Conservation (phyloP, 1,139 yeast species). For the Eremothecium gossypii region DNA sequence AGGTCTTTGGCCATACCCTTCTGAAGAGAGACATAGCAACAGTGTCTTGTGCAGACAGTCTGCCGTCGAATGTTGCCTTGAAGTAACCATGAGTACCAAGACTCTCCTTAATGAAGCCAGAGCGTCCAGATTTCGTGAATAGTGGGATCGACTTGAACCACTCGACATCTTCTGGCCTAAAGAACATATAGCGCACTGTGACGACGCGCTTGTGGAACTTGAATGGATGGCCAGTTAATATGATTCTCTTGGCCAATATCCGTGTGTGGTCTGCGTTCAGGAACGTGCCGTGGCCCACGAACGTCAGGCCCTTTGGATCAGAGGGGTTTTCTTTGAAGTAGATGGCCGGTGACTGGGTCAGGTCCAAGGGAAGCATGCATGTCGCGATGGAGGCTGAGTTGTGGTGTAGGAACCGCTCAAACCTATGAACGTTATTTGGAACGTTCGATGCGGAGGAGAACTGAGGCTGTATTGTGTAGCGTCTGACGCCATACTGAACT, state of each 20-base stretch:
- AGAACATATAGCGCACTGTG: slow-evolving; percentile 95
- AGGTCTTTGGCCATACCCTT: slow-evolving; percentile 74
- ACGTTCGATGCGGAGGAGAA: slow-evolving; percentile 74
- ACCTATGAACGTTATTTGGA: slow-evolving; percentile 79
- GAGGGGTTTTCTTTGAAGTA: slow-evolving; percentile 45
- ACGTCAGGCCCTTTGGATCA: slow-evolving; percentile 43
- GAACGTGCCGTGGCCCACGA: slow-evolving; percentile 86
- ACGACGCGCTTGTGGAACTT: slow-evolving; percentile 90
- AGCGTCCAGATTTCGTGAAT: slow-evolving; percentile 84
- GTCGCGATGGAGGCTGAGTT: slow-evolving; percentile 76
- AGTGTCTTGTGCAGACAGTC: slow-evolving; percentile 82
- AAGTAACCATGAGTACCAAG: slow-evolving; percentile 98
- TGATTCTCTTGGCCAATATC: slow-evolving; percentile 76
- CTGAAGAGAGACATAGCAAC: slow-evolving; percentile 91
- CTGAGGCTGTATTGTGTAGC: slow-evolving; percentile 75
- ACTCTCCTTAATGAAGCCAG: slow-evolving; percentile 89
- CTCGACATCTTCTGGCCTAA: slow-evolving; percentile 78
- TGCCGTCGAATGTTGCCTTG: slow-evolving; percentile 92
- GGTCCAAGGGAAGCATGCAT: slow-evolving; percentile 79
- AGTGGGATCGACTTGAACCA: slow-evolving; percentile 90
- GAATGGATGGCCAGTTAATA: slow-evolving; percentile 89
- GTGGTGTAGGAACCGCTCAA: slow-evolving; percentile 73
- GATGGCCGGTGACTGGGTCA: slow-evolving; percentile 74
- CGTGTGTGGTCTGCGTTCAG: slow-evolving; percentile 79
- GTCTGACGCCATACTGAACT: slow-evolving; percentile 89